Conservation (phyloP, 2,329 filamentous ascomycete species). For the Amauroascus verrucosus region DNA sequence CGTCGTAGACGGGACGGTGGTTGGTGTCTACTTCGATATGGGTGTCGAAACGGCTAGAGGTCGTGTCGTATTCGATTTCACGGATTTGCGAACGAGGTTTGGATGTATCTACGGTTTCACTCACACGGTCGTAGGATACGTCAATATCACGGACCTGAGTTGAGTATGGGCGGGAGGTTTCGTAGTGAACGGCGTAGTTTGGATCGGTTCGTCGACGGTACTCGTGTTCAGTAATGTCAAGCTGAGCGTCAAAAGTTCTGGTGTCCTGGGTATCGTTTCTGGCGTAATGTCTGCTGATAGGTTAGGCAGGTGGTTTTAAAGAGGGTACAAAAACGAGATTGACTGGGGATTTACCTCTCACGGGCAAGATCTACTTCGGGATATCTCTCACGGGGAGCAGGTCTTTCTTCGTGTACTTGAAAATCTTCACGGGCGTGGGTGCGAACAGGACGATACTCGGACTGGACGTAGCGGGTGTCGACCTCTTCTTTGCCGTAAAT, state of each 20-base stretch:
- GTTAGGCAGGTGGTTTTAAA: constrained; percentile 1
- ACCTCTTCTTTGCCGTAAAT: constrained; percentile 75
- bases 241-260: constrained; percentile 38
- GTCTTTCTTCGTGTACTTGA: constrained; percentile 29
- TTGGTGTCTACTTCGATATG: constrained; percentile 43
- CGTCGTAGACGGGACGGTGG: constrained; percentile 43
- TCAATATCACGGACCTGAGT: constrained; percentile 20
- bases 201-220: constrained; percentile 53
- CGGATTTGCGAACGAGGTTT: constrained; percentile 13
- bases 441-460: constrained; percentile 40
- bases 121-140: constrained; percentile 21
- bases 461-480: constrained; percentile 61
- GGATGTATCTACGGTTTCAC: constrained; percentile 14
- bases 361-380: constrained; percentile 43
- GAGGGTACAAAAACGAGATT: not conserved
- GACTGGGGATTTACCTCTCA: constrained; percentile 39
- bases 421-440: constrained; percentile 11
- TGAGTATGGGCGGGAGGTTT: constrained; percentile 27
- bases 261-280: constrained; percentile 23
- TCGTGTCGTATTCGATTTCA: constrained; percentile 19
- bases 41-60: constrained; percentile 29
- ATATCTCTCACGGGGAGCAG: constrained; percentile 30
- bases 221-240: constrained; percentile 50
- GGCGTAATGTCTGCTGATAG: constrained; percentile 18
- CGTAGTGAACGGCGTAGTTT: constrained; percentile 41